Percentiles rank a stretch among this genome's conserved stretches.
phyloP scores from a whole-genome alignment of 228 moss, liverwort and hornwort species.

The Sphagnum fallax region DNA sequence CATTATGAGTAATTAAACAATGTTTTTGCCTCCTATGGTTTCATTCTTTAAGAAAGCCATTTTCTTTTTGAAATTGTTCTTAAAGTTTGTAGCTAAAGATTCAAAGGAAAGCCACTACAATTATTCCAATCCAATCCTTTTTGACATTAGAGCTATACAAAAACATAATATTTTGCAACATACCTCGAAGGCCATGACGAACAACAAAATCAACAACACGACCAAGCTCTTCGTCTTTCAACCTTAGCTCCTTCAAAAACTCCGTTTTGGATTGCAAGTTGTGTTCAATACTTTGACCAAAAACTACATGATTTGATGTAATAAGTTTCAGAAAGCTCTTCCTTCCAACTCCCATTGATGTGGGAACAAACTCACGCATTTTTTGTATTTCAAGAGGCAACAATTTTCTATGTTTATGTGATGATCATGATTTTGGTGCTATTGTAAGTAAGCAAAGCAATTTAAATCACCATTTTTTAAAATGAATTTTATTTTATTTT shows the following conservation, averaged over 20 bases:
- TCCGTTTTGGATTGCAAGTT: not conserved
- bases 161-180: not conserved
- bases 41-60: conserved; percentile 32
- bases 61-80: conserved; percentile 35
- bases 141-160: conserved; percentile 17
- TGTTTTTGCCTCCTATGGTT: conserved; percentile 22
- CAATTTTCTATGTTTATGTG: too few species aligned
- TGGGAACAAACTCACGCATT: too few species aligned
- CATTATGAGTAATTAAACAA: conserved; percentile 26
- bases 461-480: conserved; percentile 5
- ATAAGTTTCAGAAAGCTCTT: not conserved
- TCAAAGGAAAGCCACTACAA: conserved; percentile 24
- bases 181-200: not conserved
- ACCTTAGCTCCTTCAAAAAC: not conserved
- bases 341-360: not conserved
- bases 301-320: not conserved
- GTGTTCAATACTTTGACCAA: not conserved
- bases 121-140: conserved; percentile 25
- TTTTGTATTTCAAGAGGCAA: too few species aligned
- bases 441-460: not conserved
- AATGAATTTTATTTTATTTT: too few species aligned
- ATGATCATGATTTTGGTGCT: too few species aligned
- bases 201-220: not conserved
- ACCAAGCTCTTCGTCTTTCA: not conserved
- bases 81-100: conserved; percentile 19